These are phyloP conservation scores for Furcasterigmium furcatum DNA, from an alignment of 2,329 filamentous ascomycete species.

Conservation along the genomic window DNA sequence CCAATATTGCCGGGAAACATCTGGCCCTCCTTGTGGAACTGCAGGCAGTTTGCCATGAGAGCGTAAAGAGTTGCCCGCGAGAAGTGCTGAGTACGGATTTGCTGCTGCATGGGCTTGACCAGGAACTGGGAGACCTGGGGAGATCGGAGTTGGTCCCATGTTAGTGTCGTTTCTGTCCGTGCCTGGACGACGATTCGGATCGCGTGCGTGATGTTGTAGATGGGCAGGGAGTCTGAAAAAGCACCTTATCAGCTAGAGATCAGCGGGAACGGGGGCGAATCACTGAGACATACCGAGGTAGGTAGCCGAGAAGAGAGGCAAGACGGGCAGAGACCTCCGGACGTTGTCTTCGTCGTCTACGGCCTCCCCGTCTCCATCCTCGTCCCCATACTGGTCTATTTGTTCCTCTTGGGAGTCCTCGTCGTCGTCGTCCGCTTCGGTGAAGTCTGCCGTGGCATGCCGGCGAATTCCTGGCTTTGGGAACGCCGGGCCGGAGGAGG, in stretches of 20 bases:
- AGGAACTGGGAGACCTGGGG: conserved; percentile 95
- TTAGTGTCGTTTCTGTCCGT: conserved; percentile 85
- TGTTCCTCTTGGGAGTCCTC: conserved; percentile 34
- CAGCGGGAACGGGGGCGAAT: not conserved
- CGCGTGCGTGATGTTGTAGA: conserved; percentile 87
- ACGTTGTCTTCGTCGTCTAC: conserved; percentile 29
- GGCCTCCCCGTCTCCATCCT: conserved; percentile 33
- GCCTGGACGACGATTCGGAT: conserved; percentile 82
- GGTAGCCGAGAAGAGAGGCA: conserved; percentile 78
- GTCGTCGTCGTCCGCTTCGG: conserved; percentile 56
- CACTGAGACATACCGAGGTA: conserved; percentile 64
- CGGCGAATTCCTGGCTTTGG: conserved; percentile 34
- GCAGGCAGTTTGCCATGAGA: conserved; percentile 87
- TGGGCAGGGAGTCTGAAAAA: conserved; percentile 70
- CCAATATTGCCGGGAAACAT: conserved; percentile 80
- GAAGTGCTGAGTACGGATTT: conserved; percentile 80
- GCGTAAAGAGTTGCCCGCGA: conserved; percentile 85
- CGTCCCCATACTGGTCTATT: conserved; percentile 15
- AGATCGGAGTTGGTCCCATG: conserved; percentile 94
- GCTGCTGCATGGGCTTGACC: conserved; percentile 90
- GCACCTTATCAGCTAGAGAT: not conserved
- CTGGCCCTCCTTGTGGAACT: conserved; percentile 86
- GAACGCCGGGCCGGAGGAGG: conserved; percentile 12
- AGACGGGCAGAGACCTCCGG: conserved; percentile 32
- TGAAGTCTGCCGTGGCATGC: conserved; percentile 63